Evolutionary conservation across 768 basidiomycete species (phyloP).

Genomic region (Lepiota venenata): DNA sequence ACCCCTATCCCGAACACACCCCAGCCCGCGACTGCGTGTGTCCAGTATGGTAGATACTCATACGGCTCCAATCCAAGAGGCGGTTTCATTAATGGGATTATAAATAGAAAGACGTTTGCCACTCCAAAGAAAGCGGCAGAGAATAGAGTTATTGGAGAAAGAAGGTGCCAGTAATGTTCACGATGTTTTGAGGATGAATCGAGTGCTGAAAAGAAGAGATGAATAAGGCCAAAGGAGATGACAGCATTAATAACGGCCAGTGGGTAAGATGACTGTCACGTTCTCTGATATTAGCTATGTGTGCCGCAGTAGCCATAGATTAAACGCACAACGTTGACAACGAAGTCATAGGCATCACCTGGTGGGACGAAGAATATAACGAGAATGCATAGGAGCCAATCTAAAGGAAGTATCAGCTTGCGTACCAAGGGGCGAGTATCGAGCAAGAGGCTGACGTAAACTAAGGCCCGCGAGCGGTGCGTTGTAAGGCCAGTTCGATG

Average conservation of each 20-base stretch:
- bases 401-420: slow-evolving; percentile 10
- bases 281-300: background rate
- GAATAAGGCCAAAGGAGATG: slow-evolving; percentile 45
- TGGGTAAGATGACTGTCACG: slow-evolving; percentile 33
- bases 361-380: slow-evolving; percentile 38
- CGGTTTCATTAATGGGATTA: slow-evolving; percentile 47
- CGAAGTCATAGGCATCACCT: slow-evolving; percentile 61
- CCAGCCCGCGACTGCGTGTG: slow-evolving; percentile 27
- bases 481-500: slow-evolving; percentile 52
- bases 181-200: background rate
- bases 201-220: slow-evolving; percentile 17
- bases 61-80: slow-evolving; percentile 38
- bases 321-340: slow-evolving; percentile 42
- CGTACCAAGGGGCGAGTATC: background rate
- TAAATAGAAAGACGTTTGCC: slow-evolving; percentile 47
- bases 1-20: slow-evolving; percentile 27
- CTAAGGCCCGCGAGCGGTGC: slow-evolving; percentile 51
- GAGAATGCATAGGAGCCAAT: slow-evolving; percentile 26
- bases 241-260: slow-evolving; percentile 40
- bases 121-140: slow-evolving; percentile 39
- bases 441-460: slow-evolving; percentile 35
- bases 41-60: slow-evolving; percentile 48
- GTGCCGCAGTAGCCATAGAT: background rate
- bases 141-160: background rate
- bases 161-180: background rate